Conservation (phyloP, 805 yeast species). For the Wickerhamia fluorescens region DNA sequence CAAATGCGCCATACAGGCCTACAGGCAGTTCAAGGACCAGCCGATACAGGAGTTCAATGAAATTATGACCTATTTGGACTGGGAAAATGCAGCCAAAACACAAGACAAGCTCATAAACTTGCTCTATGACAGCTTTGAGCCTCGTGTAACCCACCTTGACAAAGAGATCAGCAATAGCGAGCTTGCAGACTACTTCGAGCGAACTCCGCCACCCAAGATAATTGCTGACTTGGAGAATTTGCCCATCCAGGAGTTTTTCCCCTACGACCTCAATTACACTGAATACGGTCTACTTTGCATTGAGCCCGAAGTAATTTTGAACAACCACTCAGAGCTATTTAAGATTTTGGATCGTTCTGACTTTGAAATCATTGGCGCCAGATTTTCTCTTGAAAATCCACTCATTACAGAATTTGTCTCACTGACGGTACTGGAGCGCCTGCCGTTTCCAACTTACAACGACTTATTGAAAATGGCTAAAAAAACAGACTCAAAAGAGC, state of each 20-base stretch:
- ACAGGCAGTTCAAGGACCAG: neutral
- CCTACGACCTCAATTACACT: conserved; percentile 24
- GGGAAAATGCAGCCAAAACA: neutral
- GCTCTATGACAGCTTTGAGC: neutral
- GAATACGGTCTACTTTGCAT: conserved; percentile 23
- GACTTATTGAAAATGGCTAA: too few species aligned
- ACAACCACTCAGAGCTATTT: conserved; percentile 19
- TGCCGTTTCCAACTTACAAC: neutral
- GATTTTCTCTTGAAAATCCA: conserved; percentile 12
- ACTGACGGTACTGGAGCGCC: conserved; percentile 2
- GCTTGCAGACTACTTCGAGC: neutral
- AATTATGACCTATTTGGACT: neutral
- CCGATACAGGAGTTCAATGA: neutral
- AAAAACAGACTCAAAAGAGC: too few species aligned
- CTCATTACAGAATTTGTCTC: conserved; percentile 11
- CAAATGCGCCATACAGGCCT: conserved; percentile 14
- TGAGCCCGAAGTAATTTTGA: conserved; percentile 17
- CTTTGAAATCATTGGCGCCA: conserved; percentile 22
- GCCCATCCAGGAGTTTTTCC: conserved; percentile 12
- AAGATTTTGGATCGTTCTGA: conserved; percentile 14
- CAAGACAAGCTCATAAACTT: too few species aligned
- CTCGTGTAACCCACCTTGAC: neutral
- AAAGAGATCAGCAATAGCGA: neutral
- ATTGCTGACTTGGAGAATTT: conserved; percentile 2
- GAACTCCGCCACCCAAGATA: conserved; percentile 2